Base-by-base conservation (phyloP, 23 red algal species). In the Gracilaria caudata region DNA sequence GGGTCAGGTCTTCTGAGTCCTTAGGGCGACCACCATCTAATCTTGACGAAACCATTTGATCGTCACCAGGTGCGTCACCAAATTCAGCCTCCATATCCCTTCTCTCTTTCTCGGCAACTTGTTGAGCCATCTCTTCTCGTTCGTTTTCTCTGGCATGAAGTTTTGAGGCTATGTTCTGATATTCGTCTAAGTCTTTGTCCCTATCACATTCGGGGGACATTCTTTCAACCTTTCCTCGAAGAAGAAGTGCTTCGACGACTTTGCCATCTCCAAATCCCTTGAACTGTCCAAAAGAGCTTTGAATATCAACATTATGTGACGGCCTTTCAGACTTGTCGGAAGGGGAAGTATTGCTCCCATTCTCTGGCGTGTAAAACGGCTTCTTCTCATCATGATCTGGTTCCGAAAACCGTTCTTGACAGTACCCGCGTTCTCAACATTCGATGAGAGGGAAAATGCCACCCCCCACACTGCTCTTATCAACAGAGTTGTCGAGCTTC, bases 61-160 rank as follows among this genome's bases (percentile, higher is more conserved):
- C 77, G 51, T 71, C 77, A 90, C 7, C 11, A 10, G 63, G 28
- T 11, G 28, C 34, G 28, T 68, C 63, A 4, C 5, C 11, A 17
- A 91, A 91, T 34, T 91, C 87, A 7, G 63, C 75, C 11, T 45
- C 61, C 3, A 70, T 26, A 34, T 32, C 55, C 8, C 56, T 73
- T 54, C 53, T 57, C 47, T 90, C 75, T 54, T 80, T 70, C 41
- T 58, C 75, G 8, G 77, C 74, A 68, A 25, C 25, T 40, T 30
- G n/a, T 30, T 23, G 23, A 0, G 86, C 73, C n/a, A 80, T 7
- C 28, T 51, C 33, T 49, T 90, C 55, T 20, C 64, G 38, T 21
- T 90, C 86, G 23, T 90, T 73, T 35, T 90, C 81, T 0, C 24
- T 46, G 17, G 81, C 63, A 49, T 72, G 63, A 19, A 86, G 45